These are phyloP conservation scores for Umbelopsis sp. DNA, from an alignment of 192 early-diverging fungal genomes.

Conservation along the genomic window DNA sequence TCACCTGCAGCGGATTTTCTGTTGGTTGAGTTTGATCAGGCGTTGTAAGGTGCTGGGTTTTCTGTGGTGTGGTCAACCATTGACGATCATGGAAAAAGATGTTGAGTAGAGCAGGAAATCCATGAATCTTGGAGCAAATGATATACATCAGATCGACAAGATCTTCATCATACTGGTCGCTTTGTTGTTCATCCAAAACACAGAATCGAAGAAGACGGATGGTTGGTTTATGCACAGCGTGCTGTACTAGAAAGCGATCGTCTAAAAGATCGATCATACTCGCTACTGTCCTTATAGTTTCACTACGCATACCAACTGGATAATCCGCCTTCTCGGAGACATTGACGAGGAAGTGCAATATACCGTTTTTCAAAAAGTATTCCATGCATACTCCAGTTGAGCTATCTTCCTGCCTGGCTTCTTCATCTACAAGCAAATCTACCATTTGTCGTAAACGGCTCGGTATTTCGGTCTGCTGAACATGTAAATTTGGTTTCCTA, in stretches of 20 bases:
- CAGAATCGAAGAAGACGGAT: slow-evolving; percentile 73
- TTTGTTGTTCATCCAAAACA: slow-evolving; percentile 55
- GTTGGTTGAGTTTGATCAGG: slow-evolving; percentile 5
- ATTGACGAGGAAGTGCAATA: slow-evolving; percentile 79
- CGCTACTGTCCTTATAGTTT: slow-evolving; percentile 77
- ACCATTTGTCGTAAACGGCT: slow-evolving; percentile 77
- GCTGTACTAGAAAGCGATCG: slow-evolving; percentile 88
- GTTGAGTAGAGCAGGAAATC: slow-evolving; percentile 67
- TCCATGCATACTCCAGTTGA: slow-evolving; percentile 87
- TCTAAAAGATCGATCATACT: slow-evolving; percentile 84
- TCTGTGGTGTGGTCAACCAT: slow-evolving; percentile 61
- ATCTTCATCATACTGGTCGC: slow-evolving; percentile 60
- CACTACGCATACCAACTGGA: slow-evolving; percentile 78
- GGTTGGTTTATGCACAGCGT: slow-evolving; percentile 85
- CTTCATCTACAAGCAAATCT: slow-evolving; percentile 88
- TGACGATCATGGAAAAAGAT: slow-evolving; percentile 77
- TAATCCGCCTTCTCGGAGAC: slow-evolving; percentile 73
- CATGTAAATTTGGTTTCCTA: slow-evolving; percentile 33
- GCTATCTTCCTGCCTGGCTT: slow-evolving; percentile 70
- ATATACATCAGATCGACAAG: slow-evolving; percentile 75
- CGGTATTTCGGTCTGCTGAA: slow-evolving; percentile 80
- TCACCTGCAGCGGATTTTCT: neutral
- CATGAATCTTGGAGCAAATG: slow-evolving; percentile 81
- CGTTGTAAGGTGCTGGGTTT: slow-evolving; percentile 20
- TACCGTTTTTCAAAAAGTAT: slow-evolving; percentile 79